phyloP scores from a whole-genome alignment of 495 filamentous ascomycete species.

The Xylaria venustula region DNA sequence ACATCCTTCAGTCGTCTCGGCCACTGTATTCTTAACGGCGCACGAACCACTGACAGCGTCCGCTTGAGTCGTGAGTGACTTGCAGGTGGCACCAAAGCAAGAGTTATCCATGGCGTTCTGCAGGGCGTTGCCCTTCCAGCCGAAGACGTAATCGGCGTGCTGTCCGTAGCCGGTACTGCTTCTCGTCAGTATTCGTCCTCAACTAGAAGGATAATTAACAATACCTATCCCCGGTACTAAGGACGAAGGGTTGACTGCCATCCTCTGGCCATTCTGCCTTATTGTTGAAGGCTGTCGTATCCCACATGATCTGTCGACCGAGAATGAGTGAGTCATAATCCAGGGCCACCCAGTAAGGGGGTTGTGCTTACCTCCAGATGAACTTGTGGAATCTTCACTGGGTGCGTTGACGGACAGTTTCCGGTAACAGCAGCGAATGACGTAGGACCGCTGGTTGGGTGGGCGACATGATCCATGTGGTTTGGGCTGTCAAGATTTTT shows the following conservation, averaged over 20 bases:
- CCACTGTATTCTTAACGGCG: constrained; percentile 31
- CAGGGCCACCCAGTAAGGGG: not conserved
- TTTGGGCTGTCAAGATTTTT: constrained; percentile 35
- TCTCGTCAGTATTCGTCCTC: not conserved
- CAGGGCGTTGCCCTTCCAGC: constrained; percentile 40
- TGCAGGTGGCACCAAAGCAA: constrained; percentile 36
- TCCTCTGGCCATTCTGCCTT: constrained; percentile 40
- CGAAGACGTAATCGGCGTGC: constrained; percentile 48
- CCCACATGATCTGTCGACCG: constrained; percentile 24
- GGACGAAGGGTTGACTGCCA: constrained; percentile 40
- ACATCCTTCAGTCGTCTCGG: constrained; percentile 40
- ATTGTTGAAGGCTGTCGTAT: constrained; percentile 40
- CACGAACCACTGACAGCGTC: constrained; percentile 34
- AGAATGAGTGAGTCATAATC: not conserved
- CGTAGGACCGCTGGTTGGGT: constrained; percentile 24
- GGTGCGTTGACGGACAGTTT: constrained; percentile 37
- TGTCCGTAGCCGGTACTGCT: constrained; percentile 37
- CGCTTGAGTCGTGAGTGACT: constrained; percentile 27
- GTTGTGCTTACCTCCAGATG: constrained; percentile 27
- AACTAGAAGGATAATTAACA: not conserved
- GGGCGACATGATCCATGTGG: constrained; percentile 38
- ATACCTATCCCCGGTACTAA: constrained; percentile 40
- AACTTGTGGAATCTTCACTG: constrained; percentile 40
- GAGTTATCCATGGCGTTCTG: constrained; percentile 42
- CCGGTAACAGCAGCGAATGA: constrained; percentile 22